Evolutionary conservation across 192 early-diverging fungal species (phyloP), one percentile per base, ranked within the genome.

Genomic region (Coemansia sp.): DNA sequence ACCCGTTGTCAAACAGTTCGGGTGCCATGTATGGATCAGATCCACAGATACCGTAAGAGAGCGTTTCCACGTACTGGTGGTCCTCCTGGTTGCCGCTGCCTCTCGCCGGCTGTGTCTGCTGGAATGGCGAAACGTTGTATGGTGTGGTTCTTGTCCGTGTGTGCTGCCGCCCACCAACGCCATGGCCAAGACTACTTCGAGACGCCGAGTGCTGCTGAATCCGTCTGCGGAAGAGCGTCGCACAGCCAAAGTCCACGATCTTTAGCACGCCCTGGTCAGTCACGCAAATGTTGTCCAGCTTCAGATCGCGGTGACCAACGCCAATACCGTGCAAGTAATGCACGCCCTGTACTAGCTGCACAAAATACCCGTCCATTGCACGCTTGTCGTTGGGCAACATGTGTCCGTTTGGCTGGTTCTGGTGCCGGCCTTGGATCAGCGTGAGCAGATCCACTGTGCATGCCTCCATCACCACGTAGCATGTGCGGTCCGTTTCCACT

Each of bases 11-110:
- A 64, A 93, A 93, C 45, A 88, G 75, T 74, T 97, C 96, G 16
- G 96, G 96, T 0, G 93, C 94, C 84, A 98, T 98, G 78, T 98
- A 98, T 10, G 96, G 95, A 58, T 94, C 96, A 13, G 90, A 92
- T 1, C 96, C 96, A 73, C 87, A 93, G 23, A 92, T 77, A 1
- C 97, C 95, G 75, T 60, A 61, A 10, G 75, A 76, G 53, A 77
- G 49, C 9, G 71, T 77, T 56, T 75, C 75, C 11, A 75, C 65
- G 45, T 83, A 77, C 40, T 64, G 64, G 21, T 39, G 56, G 1
- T 37, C 43, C 41, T 37, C 43, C 41, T 44, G 42, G 32, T 15
- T 59, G n/a, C 57, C 39, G n/a, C 21, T 18, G 16, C 7, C 8
- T 39, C 8, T 16, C 37, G n/a, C 13, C 42, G 21, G 9, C 38